Evolutionary conservation across 2,329 filamentous ascomycete genomes (phyloP), one percentile per base, ranked within the genome.

Genomic region (Daldinia sp.): DNA sequence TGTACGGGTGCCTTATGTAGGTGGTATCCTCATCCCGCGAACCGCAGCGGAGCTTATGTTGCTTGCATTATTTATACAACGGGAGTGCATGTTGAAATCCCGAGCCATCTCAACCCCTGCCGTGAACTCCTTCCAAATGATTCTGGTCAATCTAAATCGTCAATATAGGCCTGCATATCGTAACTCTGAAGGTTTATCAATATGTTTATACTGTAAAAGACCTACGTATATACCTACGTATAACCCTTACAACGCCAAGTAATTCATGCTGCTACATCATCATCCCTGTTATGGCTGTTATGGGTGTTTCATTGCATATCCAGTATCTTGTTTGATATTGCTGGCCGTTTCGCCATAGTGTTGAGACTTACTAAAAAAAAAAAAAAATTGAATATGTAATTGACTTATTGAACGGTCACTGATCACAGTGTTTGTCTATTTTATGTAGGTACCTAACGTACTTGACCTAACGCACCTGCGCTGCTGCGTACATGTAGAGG

Each of bases 31-130:
- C 53, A 35, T 67, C 63, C 66, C 69, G 61, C 63, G 69, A 65
- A 71, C 64, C 63, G 64, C 63, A 69, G 67, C 69, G 67, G 69
- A 71, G 61, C 64, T 71, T 69, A 69, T 69, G 69, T 69, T 69
- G 61, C 63, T 60, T 67, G 69, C 67, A 71, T 71, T 65, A 69
- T 65, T 69, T 59, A 69, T 65, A 42, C 67, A 61, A 71, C 57
- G 48, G 46, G 66, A 62, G 63, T 69, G 66, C 67, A 67, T 54
- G 15, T 53, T 69, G 59, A 63, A 71, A 35, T 67, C 67, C 69
- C 69, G 69, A 71, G 63, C 67, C 66, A 63, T 59, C 55, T 33
- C 46, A 62, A 60, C 60, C 69, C 69, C 66, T 69, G 67, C 51
- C 56, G 55, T 71, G 60, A 60, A 69, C 63, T 69, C 42, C 54